A percentile compares a stretch with the other conserved stretches of the same genome.
Evolutionary conservation across 106 monocot genomes (phyloP).

Genomic region (Dioscorea dumetorum): DNA sequence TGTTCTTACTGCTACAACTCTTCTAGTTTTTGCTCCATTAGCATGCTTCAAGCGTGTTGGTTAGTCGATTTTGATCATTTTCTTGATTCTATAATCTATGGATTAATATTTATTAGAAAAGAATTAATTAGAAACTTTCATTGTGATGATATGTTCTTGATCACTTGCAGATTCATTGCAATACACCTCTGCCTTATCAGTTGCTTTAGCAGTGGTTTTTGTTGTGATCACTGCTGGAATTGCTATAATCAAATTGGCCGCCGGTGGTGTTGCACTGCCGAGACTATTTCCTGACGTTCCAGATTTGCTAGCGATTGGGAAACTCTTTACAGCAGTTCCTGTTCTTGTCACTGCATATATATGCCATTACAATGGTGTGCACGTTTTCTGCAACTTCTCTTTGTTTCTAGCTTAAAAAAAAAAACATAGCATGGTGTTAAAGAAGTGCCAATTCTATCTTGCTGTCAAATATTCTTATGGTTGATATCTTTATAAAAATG

Average conservation of each 20-base stretch:
- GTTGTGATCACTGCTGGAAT: conserved; percentile 67
- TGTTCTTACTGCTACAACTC: conserved; percentile 55
- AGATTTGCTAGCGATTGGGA: conserved; percentile 43
- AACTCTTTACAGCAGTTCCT: conserved; percentile 66
- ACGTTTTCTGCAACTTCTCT: neutral
- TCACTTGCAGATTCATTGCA: conserved; percentile 59
- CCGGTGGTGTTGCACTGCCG: conserved; percentile 47
- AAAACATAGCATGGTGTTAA: no score
- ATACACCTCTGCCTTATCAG: conserved; percentile 64
- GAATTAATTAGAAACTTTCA: neutral
- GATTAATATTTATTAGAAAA: neutral
- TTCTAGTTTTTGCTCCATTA: conserved; percentile 49
- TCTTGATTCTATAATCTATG: neutral
- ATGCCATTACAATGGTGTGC: conserved; percentile 72
- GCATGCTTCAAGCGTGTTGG: conserved; percentile 68
- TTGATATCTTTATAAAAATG: no score
- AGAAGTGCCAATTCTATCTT: no score
- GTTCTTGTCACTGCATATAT: conserved; percentile 69
- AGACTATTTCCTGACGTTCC: conserved; percentile 44
- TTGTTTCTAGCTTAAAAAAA: no score
- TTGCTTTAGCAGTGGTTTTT: conserved; percentile 70
- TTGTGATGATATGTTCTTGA: neutral
- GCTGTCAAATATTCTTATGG: no score
- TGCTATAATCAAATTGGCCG: conserved; percentile 43
- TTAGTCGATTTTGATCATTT: neutral